Evolutionary conservation across 768 basidiomycete genomes (phyloP).

Genomic region (Agaricus blazei): DNA sequence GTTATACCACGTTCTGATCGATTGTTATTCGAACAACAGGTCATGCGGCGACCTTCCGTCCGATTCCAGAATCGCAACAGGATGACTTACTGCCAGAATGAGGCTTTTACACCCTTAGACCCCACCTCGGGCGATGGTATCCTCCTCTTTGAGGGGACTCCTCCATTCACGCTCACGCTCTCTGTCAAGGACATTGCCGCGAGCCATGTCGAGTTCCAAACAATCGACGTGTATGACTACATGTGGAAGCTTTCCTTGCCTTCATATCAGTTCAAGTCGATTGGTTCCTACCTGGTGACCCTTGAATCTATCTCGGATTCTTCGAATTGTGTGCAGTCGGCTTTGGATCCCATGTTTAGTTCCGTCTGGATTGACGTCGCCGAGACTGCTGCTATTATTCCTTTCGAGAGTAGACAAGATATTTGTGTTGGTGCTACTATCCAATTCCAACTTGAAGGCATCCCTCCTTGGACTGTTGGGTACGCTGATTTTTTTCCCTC

Average conservation of each 20-base stretch:
- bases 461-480: constrained; percentile 89
- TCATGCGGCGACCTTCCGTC: constrained; percentile 75
- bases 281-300: constrained; percentile 76
- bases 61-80: constrained; percentile 65
- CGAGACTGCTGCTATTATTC: constrained; percentile 89
- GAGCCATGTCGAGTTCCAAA: constrained; percentile 56
- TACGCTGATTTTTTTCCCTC: constrained; percentile 29
- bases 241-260: constrained; percentile 73
- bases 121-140: constrained; percentile 48
- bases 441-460: constrained; percentile 92
- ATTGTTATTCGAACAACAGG: constrained; percentile 81
- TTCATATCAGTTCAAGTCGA: constrained; percentile 65
- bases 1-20: constrained; percentile 66
- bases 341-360: constrained; percentile 52
- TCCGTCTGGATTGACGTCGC: constrained; percentile 90
- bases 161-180: constrained; percentile 79
- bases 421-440: constrained; percentile 88
- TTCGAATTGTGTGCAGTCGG: constrained; percentile 74
- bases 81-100: constrained; percentile 72
- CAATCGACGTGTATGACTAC: constrained; percentile 40
- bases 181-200: constrained; percentile 73
- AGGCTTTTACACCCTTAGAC: constrained; percentile 55
- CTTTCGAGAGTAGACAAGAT: constrained; percentile 72
- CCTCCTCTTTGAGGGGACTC: constrained; percentile 72
- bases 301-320: constrained; percentile 79